Base-by-base conservation (phyloP, 768 basidiomycete species). In the Amanita rimosa region DNA sequence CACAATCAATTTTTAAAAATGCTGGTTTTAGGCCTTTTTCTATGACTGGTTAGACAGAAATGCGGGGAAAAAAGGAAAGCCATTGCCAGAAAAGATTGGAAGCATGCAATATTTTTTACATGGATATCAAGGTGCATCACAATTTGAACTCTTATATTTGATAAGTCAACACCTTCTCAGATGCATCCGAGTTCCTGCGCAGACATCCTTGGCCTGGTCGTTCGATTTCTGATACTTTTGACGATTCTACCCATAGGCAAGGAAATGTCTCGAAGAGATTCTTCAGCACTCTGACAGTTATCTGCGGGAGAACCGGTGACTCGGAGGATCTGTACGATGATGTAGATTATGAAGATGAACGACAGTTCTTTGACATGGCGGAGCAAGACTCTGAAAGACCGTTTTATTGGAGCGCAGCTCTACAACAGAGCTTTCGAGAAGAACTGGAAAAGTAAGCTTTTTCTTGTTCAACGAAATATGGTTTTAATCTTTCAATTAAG, bases 11-110 rank as follows among this genome's bases (percentile, higher is more conserved):
- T 14, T n/a, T 21, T 19, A 11, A 39, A 19, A 21, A 44, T 56
- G 31, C 50, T 46, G 29, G 10, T 11, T 33, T 11, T 17, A 90
- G 79, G 85, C 89, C 4, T 95, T 95, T 64, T 95, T 87, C 64
- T 95, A 94, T 56, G 87, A 91, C 58, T 94, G 89, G 89, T 67
- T 91, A 24, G 91, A 94, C 57, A 72, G 89, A 51, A 86, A 68
- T 58, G 85, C 78, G 3, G 75, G 75, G 8, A 92, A 89, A 67
- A 90, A 92, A 57, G 87, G 85, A 5, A 89, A 90, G 58, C 73
- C 75, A 1, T 62, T 93, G 16, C 88, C 88, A 19, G 87, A 86
- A 51, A 95, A 95, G 67, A 83, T 92, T 44, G 92, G 92, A 6
- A 88, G 85, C 57, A 83, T 92, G 79, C 92, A 95, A 58, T 81